Evolutionary conservation across 2,329 filamentous ascomycete genomes (phyloP).

Genomic region (Drechslera avenae): DNA sequence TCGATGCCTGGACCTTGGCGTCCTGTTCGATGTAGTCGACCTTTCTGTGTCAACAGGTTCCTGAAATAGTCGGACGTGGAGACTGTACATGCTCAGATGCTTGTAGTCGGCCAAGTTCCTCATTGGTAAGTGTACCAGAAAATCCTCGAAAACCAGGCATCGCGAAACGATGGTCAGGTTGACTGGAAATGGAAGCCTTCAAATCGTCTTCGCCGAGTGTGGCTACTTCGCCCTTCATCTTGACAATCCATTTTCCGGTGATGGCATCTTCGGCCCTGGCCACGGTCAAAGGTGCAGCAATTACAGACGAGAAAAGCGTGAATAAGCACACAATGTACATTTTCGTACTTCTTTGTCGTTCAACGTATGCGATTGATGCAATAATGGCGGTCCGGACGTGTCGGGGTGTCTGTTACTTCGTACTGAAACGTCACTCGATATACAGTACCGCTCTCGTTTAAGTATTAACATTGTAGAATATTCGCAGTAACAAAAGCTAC

Average conservation of each 20-base stretch:
- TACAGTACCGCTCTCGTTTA: neutral
- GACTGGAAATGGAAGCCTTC: slow-evolving; percentile 23
- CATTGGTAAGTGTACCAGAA: slow-evolving; percentile 36
- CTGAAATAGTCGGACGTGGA: neutral
- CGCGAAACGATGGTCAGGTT: slow-evolving; percentile 39
- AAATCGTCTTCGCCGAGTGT: slow-evolving; percentile 24
- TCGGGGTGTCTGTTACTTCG: neutral
- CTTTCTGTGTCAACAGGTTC: slow-evolving; percentile 7
- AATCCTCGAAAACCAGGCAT: slow-evolving; percentile 48
- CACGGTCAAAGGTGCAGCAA: neutral
- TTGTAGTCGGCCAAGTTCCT: slow-evolving; percentile 34
- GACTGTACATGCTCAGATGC: slow-evolving; percentile 31
- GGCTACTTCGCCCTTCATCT: slow-evolving; percentile 45
- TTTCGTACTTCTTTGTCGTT: neutral
- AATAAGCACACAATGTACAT: neutral
- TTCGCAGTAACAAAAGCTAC: neutral
- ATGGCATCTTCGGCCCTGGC: neutral
- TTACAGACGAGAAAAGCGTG: neutral
- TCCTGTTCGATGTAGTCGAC: slow-evolving; percentile 48
- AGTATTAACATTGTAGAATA: neutral
- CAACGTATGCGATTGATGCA: neutral
- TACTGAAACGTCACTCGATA: neutral
- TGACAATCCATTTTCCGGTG: slow-evolving; percentile 43
- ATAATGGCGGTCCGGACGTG: neutral
- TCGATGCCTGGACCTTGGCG: slow-evolving; percentile 33